Percentiles rank a stretch among this genome's conserved stretches.
These are phyloP conservation scores for Poteriospumella lacustris DNA, from an alignment of 108 stramenopile species.

Conservation along the genomic window DNA sequence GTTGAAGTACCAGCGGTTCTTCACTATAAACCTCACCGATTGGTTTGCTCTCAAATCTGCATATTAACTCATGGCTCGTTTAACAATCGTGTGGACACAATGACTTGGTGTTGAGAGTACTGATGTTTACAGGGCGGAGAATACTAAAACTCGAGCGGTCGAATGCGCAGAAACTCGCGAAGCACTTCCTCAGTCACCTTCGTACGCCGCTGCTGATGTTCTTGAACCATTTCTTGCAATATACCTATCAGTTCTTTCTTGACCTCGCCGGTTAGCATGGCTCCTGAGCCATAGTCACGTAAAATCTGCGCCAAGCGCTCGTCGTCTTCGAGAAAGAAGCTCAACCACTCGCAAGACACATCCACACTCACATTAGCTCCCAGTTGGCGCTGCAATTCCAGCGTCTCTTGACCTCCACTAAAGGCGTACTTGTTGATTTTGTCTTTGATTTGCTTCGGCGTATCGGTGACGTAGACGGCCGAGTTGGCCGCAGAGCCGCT, in stretches of 20 bases:
- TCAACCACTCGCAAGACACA: conserved; percentile 89
- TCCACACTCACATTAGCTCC: conserved; percentile 92
- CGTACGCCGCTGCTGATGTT: conserved; percentile 77
- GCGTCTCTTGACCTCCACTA: conserved; percentile 84
- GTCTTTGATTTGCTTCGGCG: conserved; percentile 75
- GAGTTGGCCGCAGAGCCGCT: conserved; percentile 68
- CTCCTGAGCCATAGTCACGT: conserved; percentile 76
- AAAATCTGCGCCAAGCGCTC: conserved; percentile 81
- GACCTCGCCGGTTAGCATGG: conserved; percentile 86
- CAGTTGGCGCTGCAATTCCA: conserved; percentile 77
- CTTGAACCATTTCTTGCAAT: conserved; percentile 73
- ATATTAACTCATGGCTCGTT: no score
- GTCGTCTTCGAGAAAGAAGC: conserved; percentile 96
- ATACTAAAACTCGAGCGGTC: conserved; percentile 45
- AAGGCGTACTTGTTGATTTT: conserved; percentile 66
- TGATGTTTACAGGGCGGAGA: no score
- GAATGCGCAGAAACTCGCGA: conserved; percentile 74
- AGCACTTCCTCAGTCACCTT: conserved; percentile 82
- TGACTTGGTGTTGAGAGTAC: no score
- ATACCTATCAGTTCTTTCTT: conserved; percentile 77
- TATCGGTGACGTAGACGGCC: conserved; percentile 94
- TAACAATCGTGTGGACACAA: no score
- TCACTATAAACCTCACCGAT: no score
- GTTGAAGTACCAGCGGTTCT: no score
- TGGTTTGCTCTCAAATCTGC: no score